Evolutionary conservation across 2,329 filamentous ascomycete genomes (phyloP).

Genomic region (Exophiala calicioides): DNA sequence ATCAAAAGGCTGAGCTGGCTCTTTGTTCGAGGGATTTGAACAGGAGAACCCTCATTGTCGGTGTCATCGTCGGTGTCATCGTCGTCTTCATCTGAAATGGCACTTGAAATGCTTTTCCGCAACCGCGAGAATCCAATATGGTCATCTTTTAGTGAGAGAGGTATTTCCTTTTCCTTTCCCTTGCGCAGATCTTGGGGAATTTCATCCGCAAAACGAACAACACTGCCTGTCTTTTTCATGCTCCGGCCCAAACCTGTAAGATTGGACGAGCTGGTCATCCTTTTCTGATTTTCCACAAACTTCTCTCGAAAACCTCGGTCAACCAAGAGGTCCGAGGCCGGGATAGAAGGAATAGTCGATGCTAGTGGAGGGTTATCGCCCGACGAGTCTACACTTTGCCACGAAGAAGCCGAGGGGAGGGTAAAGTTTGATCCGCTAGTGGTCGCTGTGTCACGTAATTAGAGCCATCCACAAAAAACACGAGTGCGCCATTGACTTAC

Average conservation of each 20-base stretch:
- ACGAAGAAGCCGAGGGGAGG: conserved; percentile 29
- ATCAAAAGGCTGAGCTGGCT: conserved; percentile 35
- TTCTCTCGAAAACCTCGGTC: conserved; percentile 41
- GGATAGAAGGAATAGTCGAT: conserved; percentile 18
- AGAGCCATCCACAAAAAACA: conserved; percentile 2
- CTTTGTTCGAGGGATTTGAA: conserved; percentile 25
- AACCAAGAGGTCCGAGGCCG: conserved; percentile 34
- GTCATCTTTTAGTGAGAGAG: conserved; percentile 7
- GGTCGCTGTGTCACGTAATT: conserved; percentile 5
- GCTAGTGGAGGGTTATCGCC: conserved; percentile 8
- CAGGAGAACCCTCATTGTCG: no score
- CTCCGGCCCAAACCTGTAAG: conserved; percentile 21
- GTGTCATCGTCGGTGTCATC: conserved; percentile 13
- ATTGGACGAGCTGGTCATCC: conserved; percentile 24
- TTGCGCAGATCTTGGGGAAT: conserved; percentile 15
- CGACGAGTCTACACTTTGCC: conserved; percentile 29
- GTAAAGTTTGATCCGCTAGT: conserved; percentile 22
- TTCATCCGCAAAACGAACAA: conserved; percentile 31
- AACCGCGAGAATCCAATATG: conserved; percentile 8
- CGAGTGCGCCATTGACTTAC: conserved; percentile 8
- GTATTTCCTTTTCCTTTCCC: conserved; percentile 24
- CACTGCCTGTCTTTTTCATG: conserved; percentile 25
- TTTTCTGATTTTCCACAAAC: conserved; percentile 38
- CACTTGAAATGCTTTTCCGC: conserved; percentile 15
- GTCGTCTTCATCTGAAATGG: conserved; percentile 16